phyloP scores from a whole-genome alignment of 306 rosid genomes.

The Comarum palustre region DNA sequence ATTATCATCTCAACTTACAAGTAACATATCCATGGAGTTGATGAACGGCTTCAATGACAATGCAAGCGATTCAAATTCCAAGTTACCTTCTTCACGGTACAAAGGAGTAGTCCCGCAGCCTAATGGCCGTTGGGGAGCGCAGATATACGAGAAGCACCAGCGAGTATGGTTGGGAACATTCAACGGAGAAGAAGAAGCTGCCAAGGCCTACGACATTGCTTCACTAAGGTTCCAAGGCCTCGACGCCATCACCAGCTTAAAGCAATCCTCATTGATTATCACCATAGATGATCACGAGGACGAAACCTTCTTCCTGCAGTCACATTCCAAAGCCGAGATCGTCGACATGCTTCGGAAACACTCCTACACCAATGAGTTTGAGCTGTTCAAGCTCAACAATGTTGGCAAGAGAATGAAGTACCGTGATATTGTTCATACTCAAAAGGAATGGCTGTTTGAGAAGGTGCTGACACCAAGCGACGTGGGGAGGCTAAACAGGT shows the following conservation, averaged over 20 bases:
- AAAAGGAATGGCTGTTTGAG: slow-evolving; percentile 34
- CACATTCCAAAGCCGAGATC: slow-evolving; percentile 45
- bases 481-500: slow-evolving; percentile 42
- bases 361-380: slow-evolving; percentile 35
- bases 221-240: slow-evolving; percentile 35
- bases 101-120: slow-evolving; percentile 51
- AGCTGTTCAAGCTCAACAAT: slow-evolving; percentile 24
- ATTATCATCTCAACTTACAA: neutral
- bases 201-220: slow-evolving; percentile 44
- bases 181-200: slow-evolving; percentile 38
- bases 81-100: slow-evolving; percentile 36
- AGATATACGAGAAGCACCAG: slow-evolving; percentile 45
- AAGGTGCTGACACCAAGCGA: slow-evolving; percentile 47
- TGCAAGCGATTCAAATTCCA: slow-evolving; percentile 19
- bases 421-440: neutral
- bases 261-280: neutral
- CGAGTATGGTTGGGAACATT: slow-evolving; percentile 50
- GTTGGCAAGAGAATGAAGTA: neutral
- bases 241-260: slow-evolving; percentile 30
- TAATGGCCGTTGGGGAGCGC: slow-evolving; percentile 51
- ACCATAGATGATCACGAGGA: neutral
- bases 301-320: slow-evolving; percentile 29
- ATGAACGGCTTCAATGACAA: neutral
- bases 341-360: slow-evolving; percentile 50
- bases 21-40: neutral